Percentiles rank a stretch among this genome's conserved stretches.
phyloP scores from a whole-genome alignment of 1,139 yeast genomes.

The Kluyveromyces sp. region DNA sequence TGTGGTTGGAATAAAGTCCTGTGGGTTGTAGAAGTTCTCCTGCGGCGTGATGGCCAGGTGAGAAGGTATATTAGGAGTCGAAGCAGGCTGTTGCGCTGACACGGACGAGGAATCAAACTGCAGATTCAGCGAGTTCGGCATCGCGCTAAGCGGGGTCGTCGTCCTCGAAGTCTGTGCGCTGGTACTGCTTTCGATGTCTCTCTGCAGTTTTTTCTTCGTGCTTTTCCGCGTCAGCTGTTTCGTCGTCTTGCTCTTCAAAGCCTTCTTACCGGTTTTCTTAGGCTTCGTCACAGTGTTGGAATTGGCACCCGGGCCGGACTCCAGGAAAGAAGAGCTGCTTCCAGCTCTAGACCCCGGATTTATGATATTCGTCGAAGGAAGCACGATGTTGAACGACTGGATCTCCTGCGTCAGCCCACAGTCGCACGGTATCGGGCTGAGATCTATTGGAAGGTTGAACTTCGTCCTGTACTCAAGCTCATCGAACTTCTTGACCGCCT shows the following conservation, averaged over 20 bases:
- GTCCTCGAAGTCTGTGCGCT: conserved; percentile 6
- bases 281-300: conserved; percentile 17
- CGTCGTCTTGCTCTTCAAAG: conserved; percentile 9
- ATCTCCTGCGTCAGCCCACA: conserved; percentile 34
- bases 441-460: conserved; percentile 28
- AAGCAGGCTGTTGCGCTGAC: not conserved
- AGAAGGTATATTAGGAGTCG: not conserved
- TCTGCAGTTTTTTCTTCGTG: conserved; percentile 5
- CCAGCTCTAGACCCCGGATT: conserved; percentile 1
- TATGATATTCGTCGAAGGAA: conserved; percentile 21
- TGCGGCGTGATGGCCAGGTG: conserved; percentile 3
- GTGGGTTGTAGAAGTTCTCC: not conserved
- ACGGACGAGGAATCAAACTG: conserved; percentile 1
- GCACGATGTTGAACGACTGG: conserved; percentile 28
- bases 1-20: conserved; percentile 1
- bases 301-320: not conserved
- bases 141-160: conserved; percentile 3
- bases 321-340: not conserved
- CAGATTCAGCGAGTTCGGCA: conserved; percentile 1
- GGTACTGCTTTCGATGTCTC: conserved; percentile 5
- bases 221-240: conserved; percentile 8
- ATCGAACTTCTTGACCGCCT: conserved; percentile 31
- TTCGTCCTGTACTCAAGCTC: conserved; percentile 31
- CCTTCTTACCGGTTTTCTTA: conserved; percentile 8
- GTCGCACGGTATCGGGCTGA: conserved; percentile 31